Evolutionary conservation across 805 yeast genomes (phyloP), one percentile per base, ranked within the genome.

Genomic region (Blastobotrys muscicola): DNA sequence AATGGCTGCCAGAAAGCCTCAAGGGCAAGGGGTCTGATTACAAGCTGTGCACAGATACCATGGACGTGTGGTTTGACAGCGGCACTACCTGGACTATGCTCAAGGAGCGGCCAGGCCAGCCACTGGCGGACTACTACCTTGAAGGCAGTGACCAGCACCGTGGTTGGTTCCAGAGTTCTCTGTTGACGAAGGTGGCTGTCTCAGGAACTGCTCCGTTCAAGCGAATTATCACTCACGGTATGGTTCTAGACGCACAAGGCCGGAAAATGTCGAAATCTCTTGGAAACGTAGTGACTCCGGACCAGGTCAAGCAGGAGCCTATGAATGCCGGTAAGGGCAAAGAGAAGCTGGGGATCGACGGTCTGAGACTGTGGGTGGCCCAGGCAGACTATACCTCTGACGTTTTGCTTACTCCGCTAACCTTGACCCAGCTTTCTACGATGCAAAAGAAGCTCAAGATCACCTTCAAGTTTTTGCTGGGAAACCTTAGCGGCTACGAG

Each of bases 21-120:
- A 61, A 67, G 20, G 60, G 54, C 12, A 55, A 65, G 26, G 80
- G 78, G 0, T 44, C 53, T 2, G 53, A 66, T 2, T 82, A 70
- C 49, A 55, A 57, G 16, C 82, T 85, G 54, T 90, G 95, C 1
- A 74, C 69, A 36, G 98, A 92, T 53, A 92, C 98, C 0, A 83
- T 92, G 87, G 99, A 92, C 64, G 98, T 92, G 13, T 92, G 99
- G 99, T 90, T 92, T 65, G 99, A 92, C 61, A 83, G 95, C 33
- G 99, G 99, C 0, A 76, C 94, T 0, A 80, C 92, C 30, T 92
- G 98, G 97, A 73, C 77, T 8, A 71, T 75, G 37, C 66, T 82
- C 14, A 58, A 62, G 2, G 61, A 64, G 30, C 36, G 37, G 11
- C 31, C 29, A 14, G 16, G 16, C 20, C 66, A 57, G 2, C 66